A percentile compares a stretch with the other conserved stretches of the same genome.
Evolutionary conservation across 2,329 filamentous ascomycete species (phyloP).

Genomic region (Calonectria montana): DNA sequence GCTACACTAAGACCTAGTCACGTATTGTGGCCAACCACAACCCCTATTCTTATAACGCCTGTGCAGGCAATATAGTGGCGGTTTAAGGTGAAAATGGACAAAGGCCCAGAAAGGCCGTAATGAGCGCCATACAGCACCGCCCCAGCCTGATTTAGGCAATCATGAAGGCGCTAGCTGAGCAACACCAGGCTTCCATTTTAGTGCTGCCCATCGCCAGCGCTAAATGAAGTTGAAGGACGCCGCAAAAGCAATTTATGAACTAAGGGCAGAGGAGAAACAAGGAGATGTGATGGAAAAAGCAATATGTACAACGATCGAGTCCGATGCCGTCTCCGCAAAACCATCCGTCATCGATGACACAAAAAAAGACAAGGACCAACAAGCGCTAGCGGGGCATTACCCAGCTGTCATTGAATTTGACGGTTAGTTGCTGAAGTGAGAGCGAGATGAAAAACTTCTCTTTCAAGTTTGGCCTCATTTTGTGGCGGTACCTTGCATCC

Average conservation of each 20-base stretch:
- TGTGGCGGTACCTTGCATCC: conserved; percentile 25
- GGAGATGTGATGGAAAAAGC: conserved; percentile 27
- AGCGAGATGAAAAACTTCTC: conserved; percentile 1
- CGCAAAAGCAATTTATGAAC: conserved; percentile 24
- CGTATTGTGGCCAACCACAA: conserved; percentile 2
- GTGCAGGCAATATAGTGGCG: conserved; percentile 32
- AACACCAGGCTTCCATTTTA: conserved; percentile 25
- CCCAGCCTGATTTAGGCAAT: conserved; percentile 16
- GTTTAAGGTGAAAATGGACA: conserved; percentile 30
- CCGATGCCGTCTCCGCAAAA: conserved; percentile 30
- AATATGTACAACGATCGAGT: conserved; percentile 31
- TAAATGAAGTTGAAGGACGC: conserved; percentile 23
- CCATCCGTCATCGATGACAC: conserved; percentile 11
- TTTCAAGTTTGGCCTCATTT: neutral
- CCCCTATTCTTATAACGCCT: conserved; percentile 38
- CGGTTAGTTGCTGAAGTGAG: neutral
- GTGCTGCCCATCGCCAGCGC: conserved; percentile 16
- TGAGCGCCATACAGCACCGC: conserved; percentile 28
- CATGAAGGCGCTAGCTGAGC: conserved; percentile 19
- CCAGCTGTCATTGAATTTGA: conserved; percentile 16
- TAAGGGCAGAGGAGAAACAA: neutral
- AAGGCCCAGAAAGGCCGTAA: conserved; percentile 31
- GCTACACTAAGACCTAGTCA: conserved; percentile 21
- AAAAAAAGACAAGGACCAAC: neutral
- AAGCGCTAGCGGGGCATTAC: neutral